Base-by-base conservation (phyloP, 176 grass and related monocot genomes). In the Pontederia paniculata region DNA sequence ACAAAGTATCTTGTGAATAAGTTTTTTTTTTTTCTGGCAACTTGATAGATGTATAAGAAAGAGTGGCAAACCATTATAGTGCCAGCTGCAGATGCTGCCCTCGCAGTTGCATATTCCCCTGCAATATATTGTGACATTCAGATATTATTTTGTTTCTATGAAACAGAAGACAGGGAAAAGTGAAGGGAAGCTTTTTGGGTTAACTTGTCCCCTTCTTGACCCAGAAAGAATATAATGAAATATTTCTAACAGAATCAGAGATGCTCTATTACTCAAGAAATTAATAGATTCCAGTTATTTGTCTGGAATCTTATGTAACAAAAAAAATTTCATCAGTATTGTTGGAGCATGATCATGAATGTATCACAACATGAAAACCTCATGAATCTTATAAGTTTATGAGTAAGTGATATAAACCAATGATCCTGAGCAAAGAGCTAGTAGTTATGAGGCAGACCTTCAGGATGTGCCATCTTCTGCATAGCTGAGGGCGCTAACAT, bases 401-500 rank as follows among this genome's bases (percentile, higher is more conserved):
- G 13, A 50, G 48, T 13, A 13, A 15, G 48, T 50, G 12, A 50
- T 15, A 5, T 17, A 12, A 44, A 12, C 9, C 11, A 44, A 6
- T 60, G 19, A 5, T 60, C 11, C 10, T 21, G 21, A 13, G 9
- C 7, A 21, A 17, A 17, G 17, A 3, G 28, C 1, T 46, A 14
- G 9, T 16, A 52, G 23, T n/a, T n/a, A n/a, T n/a, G n/a, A 47
- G 51, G 0, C 48, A 13, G 63, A 98, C 83, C 86, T 74, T 91
- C 86, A 63, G 83, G 93, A 50, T 98, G 93, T 21, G 93, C 93
- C 93, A 98, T 91, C 72, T 98, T 98, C 68, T 91, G 93, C 93
- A 98, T 88, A 23, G 86, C 86, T 17, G 93, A 55, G 44, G 93
- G 93, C 44, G 93, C 83, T 10, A 98, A 88, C 93, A 98, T 91